These are phyloP conservation scores for Fusarium sp. DNA, from an alignment of 2,329 filamentous ascomycete species.

Conservation along the genomic window DNA sequence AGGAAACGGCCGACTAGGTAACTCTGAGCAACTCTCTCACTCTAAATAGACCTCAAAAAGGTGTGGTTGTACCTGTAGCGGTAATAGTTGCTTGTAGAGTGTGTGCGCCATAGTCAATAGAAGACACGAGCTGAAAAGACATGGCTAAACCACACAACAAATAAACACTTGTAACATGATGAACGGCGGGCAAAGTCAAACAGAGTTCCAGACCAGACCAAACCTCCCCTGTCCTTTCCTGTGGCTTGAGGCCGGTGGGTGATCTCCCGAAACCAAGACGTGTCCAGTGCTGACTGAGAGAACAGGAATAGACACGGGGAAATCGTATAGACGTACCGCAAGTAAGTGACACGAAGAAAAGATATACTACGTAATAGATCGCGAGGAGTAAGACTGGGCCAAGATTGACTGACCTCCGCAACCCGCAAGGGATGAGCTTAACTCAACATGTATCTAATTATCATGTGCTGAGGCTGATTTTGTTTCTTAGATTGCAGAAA, in stretches of 20 bases:
- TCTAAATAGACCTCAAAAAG: constrained; percentile 5
- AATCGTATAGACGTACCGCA: constrained; percentile 15
- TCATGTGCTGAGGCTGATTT: constrained; percentile 16
- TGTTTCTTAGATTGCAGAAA: constrained; percentile 23
- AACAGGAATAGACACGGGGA: constrained; percentile 36
- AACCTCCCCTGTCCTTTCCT: neutral
- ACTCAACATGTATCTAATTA: neutral
- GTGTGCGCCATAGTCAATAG: constrained; percentile 8
- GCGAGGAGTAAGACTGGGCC: constrained; percentile 17
- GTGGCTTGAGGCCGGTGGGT: constrained; percentile 33
- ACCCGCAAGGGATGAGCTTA: constrained; percentile 32
- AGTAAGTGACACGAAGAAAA: constrained; percentile 21
- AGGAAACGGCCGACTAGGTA: neutral
- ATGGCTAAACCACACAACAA: constrained; percentile 1
- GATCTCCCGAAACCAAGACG: constrained; percentile 34
- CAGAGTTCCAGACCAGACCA: neutral
- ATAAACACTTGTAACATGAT: constrained; percentile 18
- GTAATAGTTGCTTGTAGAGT: constrained; percentile 12
- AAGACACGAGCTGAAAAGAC: constrained; percentile 33
- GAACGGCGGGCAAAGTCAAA: constrained; percentile 2
- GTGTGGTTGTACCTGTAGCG: constrained; percentile 38
- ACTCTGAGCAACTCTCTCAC: constrained; percentile 6
- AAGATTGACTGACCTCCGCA: neutral
- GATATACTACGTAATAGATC: constrained; percentile 10
- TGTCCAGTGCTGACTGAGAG: constrained; percentile 26